phyloP scores from a whole-genome alignment of 192 early-diverging fungal genomes.

The Coemansia sp. region DNA sequence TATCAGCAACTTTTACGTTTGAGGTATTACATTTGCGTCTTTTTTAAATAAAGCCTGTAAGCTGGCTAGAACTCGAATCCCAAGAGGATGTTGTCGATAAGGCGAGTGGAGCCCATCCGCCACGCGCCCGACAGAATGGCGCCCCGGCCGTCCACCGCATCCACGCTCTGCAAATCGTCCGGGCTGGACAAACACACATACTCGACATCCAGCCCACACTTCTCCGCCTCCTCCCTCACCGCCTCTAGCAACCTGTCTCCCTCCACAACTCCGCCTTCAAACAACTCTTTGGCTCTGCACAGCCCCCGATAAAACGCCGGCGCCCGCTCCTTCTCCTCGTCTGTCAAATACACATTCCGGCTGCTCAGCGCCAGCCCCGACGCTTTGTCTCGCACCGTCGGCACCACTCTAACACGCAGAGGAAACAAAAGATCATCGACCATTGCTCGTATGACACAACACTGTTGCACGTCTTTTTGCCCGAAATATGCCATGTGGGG shows the following conservation, averaged over 20 bases:
- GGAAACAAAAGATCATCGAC: slow-evolving; percentile 85
- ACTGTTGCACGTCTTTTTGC: slow-evolving; percentile 98
- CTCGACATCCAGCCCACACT: slow-evolving; percentile 64
- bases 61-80: slow-evolving; percentile 49
- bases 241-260: slow-evolving; percentile 49
- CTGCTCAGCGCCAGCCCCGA: slow-evolving; percentile 90
- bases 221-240: slow-evolving; percentile 44
- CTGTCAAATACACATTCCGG: slow-evolving; percentile 80
- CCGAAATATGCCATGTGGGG: slow-evolving; percentile 88
- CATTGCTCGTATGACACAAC: slow-evolving; percentile 72
- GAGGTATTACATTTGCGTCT: not conserved
- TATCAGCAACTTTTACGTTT: slow-evolving; percentile 33
- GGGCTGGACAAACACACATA: slow-evolving; percentile 82
- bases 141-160: slow-evolving; percentile 53
- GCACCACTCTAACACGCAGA: slow-evolving; percentile 64
- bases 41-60: not conserved
- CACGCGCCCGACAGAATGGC: slow-evolving; percentile 85
- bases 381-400: slow-evolving; percentile 66
- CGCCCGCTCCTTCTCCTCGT: slow-evolving; percentile 65
- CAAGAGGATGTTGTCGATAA: slow-evolving; percentile 91
- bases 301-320: slow-evolving; percentile 75
- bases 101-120: slow-evolving; percentile 78
- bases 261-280: slow-evolving; percentile 22
- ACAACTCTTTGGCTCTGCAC: slow-evolving; percentile 53
- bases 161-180: slow-evolving; percentile 59